Percentiles rank a stretch among this genome's conserved stretches.
These are phyloP conservation scores for Trifolium dubium DNA, from an alignment of 306 rosid species.

Conservation along the genomic window DNA sequence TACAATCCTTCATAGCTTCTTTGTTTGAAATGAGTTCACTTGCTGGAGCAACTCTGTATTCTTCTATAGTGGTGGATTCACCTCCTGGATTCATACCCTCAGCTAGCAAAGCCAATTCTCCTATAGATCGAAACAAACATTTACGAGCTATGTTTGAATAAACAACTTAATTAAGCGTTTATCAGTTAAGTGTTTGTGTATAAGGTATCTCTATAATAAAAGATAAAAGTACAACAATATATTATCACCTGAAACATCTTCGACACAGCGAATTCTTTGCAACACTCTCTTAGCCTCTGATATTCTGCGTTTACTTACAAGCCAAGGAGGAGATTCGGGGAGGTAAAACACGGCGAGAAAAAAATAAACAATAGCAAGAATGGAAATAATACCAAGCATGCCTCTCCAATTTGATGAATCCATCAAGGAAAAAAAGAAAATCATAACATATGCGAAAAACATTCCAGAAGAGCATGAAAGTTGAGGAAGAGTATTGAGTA, in stretches of 20 bases:
- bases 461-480: constrained; percentile 79
- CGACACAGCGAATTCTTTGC: constrained; percentile 75
- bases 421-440: constrained; percentile 73
- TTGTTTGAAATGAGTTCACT: constrained; percentile 47
- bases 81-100: constrained; percentile 90
- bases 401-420: constrained; percentile 76
- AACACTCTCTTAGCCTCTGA: constrained; percentile 72
- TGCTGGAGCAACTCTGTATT: constrained; percentile 80
- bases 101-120: constrained; percentile 83
- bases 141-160: not conserved
- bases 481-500: constrained; percentile 76
- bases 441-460: constrained; percentile 84
- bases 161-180: not conserved
- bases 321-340: constrained; percentile 98
- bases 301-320: constrained; percentile 86
- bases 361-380: constrained; percentile 75
- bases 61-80: constrained; percentile 70
- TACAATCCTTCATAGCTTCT: constrained; percentile 61
- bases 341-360: constrained; percentile 60
- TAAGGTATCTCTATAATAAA: not conserved
- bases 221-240: not conserved
- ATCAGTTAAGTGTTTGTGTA: not conserved
- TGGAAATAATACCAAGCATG: constrained; percentile 77
- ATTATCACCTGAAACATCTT: constrained; percentile 78
- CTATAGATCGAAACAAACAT: constrained; percentile 48